These are phyloP conservation scores for Trypanosoma congolense DNA, from an alignment of 208 protist species.

Conservation along the genomic window DNA sequence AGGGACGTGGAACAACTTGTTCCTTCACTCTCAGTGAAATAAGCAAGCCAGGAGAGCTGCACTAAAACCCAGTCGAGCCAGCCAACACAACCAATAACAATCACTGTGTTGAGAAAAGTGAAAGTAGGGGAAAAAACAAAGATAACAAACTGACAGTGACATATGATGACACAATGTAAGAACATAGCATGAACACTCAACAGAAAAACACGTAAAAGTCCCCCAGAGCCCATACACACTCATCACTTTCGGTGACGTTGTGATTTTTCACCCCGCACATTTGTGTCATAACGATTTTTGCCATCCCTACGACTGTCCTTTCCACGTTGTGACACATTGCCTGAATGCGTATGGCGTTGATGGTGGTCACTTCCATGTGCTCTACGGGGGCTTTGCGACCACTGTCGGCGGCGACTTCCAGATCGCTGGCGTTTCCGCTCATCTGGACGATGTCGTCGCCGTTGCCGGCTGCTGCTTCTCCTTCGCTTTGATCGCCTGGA, in stretches of 20 bases:
- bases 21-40: too few species aligned
- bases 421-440: conserved; percentile 12
- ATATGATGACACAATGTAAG: too few species aligned
- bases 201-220: too few species aligned
- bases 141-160: too few species aligned
- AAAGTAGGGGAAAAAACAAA: too few species aligned
- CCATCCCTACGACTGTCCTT: conserved; percentile 14
- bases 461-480: conserved; percentile 18
- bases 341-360: not conserved
- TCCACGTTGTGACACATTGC: not conserved
- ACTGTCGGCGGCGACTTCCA: conserved; percentile 1
- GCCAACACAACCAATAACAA: too few species aligned
- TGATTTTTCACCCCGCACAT: conserved; percentile 5
- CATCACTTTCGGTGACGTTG: conserved; percentile 13
- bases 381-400: conserved; percentile 4
- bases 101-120: too few species aligned
- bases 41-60: too few species aligned
- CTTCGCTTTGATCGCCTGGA: conserved; percentile 17
- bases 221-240: too few species aligned
- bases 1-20: too few species aligned
- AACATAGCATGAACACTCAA: too few species aligned
- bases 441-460: conserved; percentile 11
- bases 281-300: conserved; percentile 6
- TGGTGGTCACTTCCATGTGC: conserved; percentile 4
- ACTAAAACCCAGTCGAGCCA: too few species aligned